Percentiles rank a stretch among this genome's conserved stretches.
phyloP scores from a whole-genome alignment of 371 early-diverging fungal species.

The Apophysomyces trapeziformis region DNA sequence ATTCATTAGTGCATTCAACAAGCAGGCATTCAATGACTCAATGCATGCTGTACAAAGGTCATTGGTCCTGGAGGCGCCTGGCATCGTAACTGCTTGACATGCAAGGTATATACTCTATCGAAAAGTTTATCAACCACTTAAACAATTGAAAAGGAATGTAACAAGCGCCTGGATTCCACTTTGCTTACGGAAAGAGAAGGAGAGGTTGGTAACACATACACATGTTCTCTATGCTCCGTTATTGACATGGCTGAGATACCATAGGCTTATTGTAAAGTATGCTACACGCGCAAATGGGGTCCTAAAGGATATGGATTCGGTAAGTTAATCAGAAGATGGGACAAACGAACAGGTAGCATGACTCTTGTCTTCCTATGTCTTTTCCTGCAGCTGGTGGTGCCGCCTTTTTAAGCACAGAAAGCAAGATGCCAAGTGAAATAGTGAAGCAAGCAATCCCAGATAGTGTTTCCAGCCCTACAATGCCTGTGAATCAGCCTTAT shows the following conservation, averaged over 20 bases:
- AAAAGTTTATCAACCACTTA: not conserved
- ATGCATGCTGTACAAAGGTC: slow-evolving; percentile 21
- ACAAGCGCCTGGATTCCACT: slow-evolving; percentile 53
- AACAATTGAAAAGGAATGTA: slow-evolving; percentile 42
- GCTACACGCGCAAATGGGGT: slow-evolving; percentile 56
- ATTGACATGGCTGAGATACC: not conserved
- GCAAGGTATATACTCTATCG: slow-evolving; percentile 31
- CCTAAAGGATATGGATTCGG: slow-evolving; percentile 60
- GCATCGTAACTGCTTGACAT: slow-evolving; percentile 47
- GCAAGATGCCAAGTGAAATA: slow-evolving; percentile 48
- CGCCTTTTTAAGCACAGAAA: slow-evolving; percentile 52
- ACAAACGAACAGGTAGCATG: not conserved
- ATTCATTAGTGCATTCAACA: not conserved
- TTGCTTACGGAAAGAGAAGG: slow-evolving; percentile 45
- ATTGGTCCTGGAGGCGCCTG: slow-evolving; percentile 52
- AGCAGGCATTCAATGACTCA: not conserved
- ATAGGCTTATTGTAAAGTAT: slow-evolving; percentile 54
- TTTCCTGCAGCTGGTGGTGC: slow-evolving; percentile 46
- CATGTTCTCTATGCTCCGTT: not conserved
- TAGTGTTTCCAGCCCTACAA: slow-evolving; percentile 3
- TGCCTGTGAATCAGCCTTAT: slow-evolving; percentile 14
- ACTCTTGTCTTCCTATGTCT: not conserved
- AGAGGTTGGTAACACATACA: slow-evolving; percentile 31
- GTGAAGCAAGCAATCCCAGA: slow-evolving; percentile 23
- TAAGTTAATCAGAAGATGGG: slow-evolving; percentile 15